Evolutionary conservation across 345 rosid species (phyloP).

Genomic region (Salix caprea): DNA sequence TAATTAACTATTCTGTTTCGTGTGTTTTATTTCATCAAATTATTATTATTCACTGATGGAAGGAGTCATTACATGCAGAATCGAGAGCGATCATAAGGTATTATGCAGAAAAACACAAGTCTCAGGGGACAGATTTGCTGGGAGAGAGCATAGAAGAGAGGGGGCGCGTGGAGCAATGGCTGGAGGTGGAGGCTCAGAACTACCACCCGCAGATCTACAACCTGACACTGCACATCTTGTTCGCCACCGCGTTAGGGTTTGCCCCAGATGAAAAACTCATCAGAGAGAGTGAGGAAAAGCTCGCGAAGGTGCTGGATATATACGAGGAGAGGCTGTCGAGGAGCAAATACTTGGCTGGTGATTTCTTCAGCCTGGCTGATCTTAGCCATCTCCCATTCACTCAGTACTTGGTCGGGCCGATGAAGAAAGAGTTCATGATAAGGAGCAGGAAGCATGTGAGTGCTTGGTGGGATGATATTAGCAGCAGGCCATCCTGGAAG

Average conservation of each 20-base stretch:
- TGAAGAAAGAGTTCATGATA: conserved; percentile 47
- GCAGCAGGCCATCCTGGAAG: conserved; percentile 62
- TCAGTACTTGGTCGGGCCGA: conserved; percentile 51
- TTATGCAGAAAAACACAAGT: conserved; percentile 56
- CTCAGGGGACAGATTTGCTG: conserved; percentile 41
- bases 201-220: conserved; percentile 46
- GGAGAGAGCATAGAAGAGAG: conserved; percentile 42
- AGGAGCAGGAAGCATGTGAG: conserved; percentile 56
- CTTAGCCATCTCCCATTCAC: conserved; percentile 58
- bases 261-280: conserved; percentile 41
- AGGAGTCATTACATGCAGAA: conserved; percentile 26
- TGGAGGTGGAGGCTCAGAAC: conserved; percentile 53
- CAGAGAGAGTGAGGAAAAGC: conserved; percentile 60
- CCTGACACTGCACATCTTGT: conserved; percentile 40
- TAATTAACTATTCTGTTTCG: conserved; percentile 8
- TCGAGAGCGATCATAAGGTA: conserved; percentile 69
- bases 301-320: conserved; percentile 43
- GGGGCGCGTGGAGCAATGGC: conserved; percentile 68
- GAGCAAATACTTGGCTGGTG: conserved; percentile 64
- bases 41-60: not conserved
- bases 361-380: conserved; percentile 67
- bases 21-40: not conserved
- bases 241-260: conserved; percentile 40
- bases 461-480: conserved; percentile 64
- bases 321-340: conserved; percentile 58